A percentile compares a stretch with the other conserved stretches of the same genome.
Evolutionary conservation across 306 rosid genomes (phyloP).

Genomic region (Vigna angularis): DNA sequence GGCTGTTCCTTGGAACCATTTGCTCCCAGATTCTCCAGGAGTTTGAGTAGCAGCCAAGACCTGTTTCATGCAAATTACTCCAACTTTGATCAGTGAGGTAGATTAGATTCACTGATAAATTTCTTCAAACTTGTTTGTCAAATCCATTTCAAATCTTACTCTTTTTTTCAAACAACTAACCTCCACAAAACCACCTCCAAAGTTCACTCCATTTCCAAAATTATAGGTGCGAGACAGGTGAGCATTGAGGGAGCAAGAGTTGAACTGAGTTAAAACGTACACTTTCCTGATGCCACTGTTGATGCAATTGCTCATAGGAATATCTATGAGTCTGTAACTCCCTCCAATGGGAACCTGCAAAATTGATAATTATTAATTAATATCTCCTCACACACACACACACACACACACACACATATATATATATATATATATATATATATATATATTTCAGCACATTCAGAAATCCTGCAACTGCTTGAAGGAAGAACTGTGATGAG

Average conservation of each 20-base stretch:
- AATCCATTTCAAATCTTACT: too few species aligned
- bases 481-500: not conserved
- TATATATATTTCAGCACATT: not conserved
- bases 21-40: conserved; percentile 79
- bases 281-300: conserved; percentile 85
- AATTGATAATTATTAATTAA: not conserved
- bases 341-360: conserved; percentile 93
- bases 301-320: conserved; percentile 94
- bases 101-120: not conserved
- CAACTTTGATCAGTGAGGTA: conserved; percentile 9
- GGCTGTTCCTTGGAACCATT: conserved; percentile 93
- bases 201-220: conserved; percentile 69
- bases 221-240: conserved; percentile 80
- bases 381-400: too few species aligned
- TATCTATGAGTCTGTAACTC: conserved; percentile 83
- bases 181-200: conserved; percentile 88
- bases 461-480: not conserved
- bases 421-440: too few species aligned
- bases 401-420: not conserved
- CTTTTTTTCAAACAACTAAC: conserved; percentile 37
- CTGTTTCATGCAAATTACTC: conserved; percentile 54
- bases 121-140: not conserved
- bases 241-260: conserved; percentile 88
- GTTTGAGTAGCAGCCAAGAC: conserved; percentile 95
- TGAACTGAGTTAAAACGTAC: conserved; percentile 78